Evolutionary conservation across 2,329 filamentous ascomycete genomes (phyloP), one percentile per base, ranked within the genome.

Genomic region (Phialocephala sp.): DNA sequence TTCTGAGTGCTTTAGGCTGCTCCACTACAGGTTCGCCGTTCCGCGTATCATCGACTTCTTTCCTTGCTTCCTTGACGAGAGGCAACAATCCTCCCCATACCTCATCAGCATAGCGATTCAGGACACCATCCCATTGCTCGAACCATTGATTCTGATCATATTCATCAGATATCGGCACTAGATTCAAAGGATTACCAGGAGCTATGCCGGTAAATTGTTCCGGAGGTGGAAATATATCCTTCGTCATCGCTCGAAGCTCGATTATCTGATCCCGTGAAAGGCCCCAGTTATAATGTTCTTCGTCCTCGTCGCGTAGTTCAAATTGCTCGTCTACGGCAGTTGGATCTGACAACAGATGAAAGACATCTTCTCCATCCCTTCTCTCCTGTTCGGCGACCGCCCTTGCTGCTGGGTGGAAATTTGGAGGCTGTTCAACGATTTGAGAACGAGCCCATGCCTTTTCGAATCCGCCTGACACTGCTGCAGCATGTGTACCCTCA

Each of bases 11-110:
- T 58, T 55, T 68, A 12, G 62, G 60, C 15, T 66, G 61, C n/a
- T 37, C 59, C 12, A 20, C 24, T 11, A 36, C 12, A n/a, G 9
- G 12, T 15, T 50, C 47, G n/a, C 50, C 32, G 20, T 20, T 35
- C 20, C 43, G 57, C 37, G 82, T 74, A 32, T 79, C 74, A 57
- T 83, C 78, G 22, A 91, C 76, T 73, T 91, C 89, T 55, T 77
- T 76, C 64, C 79, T 80, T 4, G 89, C 89, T 66, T 85, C 82
- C 59, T 81, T 78, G 11, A 88, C 83, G 39, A 90, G 77, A 3
- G 84, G 81, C 36, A 81, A 77, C 22, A 91, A 75, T 64, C 86
- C 87, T 22, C 89, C 89, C 89, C 89, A 91, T 27, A 91, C 88
- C 63, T 90, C 85, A 73, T 91, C 87, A 0, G 82, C 83, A 69